Evolutionary conservation across 202 grass and related monocot species (phyloP).

Genomic region (Alloteropsis angusta): DNA sequence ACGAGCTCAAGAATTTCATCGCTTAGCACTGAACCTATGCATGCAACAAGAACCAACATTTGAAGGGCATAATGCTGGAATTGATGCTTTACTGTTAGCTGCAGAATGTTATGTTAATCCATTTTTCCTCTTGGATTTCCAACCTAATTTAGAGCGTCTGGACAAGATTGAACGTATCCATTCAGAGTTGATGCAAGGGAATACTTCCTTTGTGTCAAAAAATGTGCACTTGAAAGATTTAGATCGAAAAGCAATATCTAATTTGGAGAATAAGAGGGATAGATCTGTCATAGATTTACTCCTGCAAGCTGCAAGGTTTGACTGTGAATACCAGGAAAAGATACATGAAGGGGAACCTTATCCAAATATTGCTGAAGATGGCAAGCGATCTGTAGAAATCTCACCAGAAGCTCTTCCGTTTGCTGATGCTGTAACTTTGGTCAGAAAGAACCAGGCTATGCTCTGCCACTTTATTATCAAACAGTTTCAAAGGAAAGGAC

Average conservation of each 20-base stretch:
- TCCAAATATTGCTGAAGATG: constrained; percentile 30
- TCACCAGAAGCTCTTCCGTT: constrained; percentile 42
- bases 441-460: constrained; percentile 79
- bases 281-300: constrained; percentile 80
- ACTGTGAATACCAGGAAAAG: constrained; percentile 51
- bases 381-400: constrained; percentile 55
- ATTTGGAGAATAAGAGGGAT: constrained; percentile 72
- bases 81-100: constrained; percentile 88
- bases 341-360: constrained; percentile 39
- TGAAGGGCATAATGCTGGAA: constrained; percentile 77
- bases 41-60: constrained; percentile 48
- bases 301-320: constrained; percentile 68
- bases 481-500: constrained; percentile 62
- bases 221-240: constrained; percentile 43
- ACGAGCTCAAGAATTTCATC: constrained; percentile 75
- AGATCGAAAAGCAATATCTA: constrained; percentile 33
- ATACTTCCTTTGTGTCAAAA: constrained; percentile 33
- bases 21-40: constrained; percentile 62
- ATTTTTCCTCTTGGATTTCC: constrained; percentile 63
- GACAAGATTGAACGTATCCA: constrained; percentile 48
- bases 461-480: constrained; percentile 66
- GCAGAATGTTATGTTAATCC: constrained; percentile 90
- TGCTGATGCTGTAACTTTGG: constrained; percentile 85
- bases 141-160: constrained; percentile 45
- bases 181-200: constrained; percentile 48